These are phyloP conservation scores for Limonium bicolor DNA, from an alignment of 148 eudicot genomes.

Conservation along the genomic window DNA sequence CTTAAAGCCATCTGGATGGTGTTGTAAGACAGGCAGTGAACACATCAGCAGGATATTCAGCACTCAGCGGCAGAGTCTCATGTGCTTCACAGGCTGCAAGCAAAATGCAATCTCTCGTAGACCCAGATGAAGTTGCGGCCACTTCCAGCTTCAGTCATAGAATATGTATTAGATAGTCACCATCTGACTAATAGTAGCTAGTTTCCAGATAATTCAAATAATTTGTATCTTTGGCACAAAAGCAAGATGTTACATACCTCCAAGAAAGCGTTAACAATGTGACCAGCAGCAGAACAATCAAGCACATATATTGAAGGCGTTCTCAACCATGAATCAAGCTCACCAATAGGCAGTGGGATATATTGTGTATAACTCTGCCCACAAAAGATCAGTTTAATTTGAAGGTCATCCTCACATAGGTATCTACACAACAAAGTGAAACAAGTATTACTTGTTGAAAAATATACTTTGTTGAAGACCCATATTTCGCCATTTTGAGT, in stretches of 20 bases:
- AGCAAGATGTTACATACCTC: slow-evolving; percentile 66
- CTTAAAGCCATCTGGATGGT: slow-evolving; percentile 95
- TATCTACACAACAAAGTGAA: no score
- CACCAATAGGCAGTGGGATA: slow-evolving; percentile 75
- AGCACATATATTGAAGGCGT: slow-evolving; percentile 93
- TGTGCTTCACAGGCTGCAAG: slow-evolving; percentile 96
- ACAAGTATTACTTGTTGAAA: no score
- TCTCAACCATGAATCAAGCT: slow-evolving; percentile 88
- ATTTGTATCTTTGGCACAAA: no score
- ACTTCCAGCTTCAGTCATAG: slow-evolving; percentile 53
- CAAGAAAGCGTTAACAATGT: slow-evolving; percentile 79
- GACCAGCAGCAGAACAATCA: slow-evolving; percentile 97
- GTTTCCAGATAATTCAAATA: no score
- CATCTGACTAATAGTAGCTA: no score
- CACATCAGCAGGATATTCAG: slow-evolving; percentile 93
- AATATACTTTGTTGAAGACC: slow-evolving; percentile 86
- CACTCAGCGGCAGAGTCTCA: slow-evolving; percentile 93
- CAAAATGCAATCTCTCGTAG: slow-evolving; percentile 76
- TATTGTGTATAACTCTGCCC: slow-evolving; percentile 82
- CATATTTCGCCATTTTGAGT: slow-evolving; percentile 91
- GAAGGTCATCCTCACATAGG: no score
- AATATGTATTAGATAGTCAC: no score
- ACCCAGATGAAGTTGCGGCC: slow-evolving; percentile 43
- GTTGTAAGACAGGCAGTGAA: slow-evolving; percentile 97
- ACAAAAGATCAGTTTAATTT: slow-evolving; percentile 1